These are phyloP conservation scores for Quercus glauca DNA, from an alignment of 306 rosid genomes.

Conservation along the genomic window DNA sequence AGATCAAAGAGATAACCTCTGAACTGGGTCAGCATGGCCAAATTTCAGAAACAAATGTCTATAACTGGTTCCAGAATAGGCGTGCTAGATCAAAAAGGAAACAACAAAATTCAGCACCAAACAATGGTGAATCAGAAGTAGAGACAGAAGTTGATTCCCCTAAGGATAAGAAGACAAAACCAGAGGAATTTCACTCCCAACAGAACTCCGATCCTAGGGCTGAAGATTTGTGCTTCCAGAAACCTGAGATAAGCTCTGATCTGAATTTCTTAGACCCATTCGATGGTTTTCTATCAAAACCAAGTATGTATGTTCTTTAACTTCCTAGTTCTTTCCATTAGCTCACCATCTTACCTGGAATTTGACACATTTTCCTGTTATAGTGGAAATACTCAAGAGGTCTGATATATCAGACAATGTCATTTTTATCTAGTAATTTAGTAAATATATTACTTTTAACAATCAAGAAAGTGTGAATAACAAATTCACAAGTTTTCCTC, in stretches of 20 bases:
- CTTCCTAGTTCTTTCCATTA: background rate
- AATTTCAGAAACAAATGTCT: conserved; percentile 89
- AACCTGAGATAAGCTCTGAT: conserved; percentile 58
- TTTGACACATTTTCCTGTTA: no score
- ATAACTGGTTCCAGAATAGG: conserved; percentile 97
- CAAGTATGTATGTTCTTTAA: conserved; percentile 40
- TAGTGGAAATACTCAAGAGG: background rate
- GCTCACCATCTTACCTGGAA: background rate
- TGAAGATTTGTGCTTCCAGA: conserved; percentile 70
- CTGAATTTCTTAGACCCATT: conserved; percentile 66
- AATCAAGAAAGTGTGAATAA: background rate
- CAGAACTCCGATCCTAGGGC: conserved; percentile 40
- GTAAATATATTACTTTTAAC: background rate
- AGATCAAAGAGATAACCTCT: conserved; percentile 84
- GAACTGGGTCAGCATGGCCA: conserved; percentile 92
- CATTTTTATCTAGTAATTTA: background rate
- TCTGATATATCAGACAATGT: background rate
- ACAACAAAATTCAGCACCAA: conserved; percentile 54
- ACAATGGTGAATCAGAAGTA: conserved; percentile 70
- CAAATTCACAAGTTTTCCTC: background rate
- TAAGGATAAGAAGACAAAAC: conserved; percentile 79
- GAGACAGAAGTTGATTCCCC: conserved; percentile 86
- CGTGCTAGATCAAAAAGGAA: conserved; percentile 93
- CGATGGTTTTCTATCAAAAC: conserved; percentile 60
- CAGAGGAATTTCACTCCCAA: conserved; percentile 60